Percentiles rank a stretch among this genome's conserved stretches.
Conservation (phyloP, 176 grass and related monocot genomes). For the Neostapfia colusana region DNA sequence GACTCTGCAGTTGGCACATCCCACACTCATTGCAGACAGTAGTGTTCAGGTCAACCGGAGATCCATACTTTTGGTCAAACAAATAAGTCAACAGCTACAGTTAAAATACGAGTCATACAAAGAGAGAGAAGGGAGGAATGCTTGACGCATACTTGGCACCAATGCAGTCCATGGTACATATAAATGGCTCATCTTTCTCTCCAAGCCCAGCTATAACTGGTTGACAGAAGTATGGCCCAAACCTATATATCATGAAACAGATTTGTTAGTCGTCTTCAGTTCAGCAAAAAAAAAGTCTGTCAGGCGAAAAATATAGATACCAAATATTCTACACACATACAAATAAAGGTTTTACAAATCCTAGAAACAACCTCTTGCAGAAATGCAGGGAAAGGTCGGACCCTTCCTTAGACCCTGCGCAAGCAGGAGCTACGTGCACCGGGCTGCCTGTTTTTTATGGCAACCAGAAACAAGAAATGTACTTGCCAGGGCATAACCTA, state of each 20-base stretch:
- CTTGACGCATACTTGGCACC: slow-evolving; percentile 87
- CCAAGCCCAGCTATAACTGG: slow-evolving; percentile 93
- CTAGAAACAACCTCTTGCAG: no score
- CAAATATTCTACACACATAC: not conserved
- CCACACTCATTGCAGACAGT: not conserved
- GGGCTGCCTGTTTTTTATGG: no score
- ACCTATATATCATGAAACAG: slow-evolving; percentile 49
- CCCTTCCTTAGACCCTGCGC: no score
- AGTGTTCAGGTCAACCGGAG: not conserved
- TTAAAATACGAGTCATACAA: not conserved
- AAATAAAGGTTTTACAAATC: slow-evolving; percentile 26
- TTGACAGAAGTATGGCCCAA: slow-evolving; percentile 95
- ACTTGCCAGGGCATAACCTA: not conserved
- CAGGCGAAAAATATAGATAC: not conserved
- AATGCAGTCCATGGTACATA: slow-evolving; percentile 99
- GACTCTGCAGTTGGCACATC: not conserved
- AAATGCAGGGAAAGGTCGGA: no score
- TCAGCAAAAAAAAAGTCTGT: not conserved
- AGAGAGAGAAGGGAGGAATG: not conserved
- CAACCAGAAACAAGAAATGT: not conserved
- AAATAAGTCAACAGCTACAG: not conserved
- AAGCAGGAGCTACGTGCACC: no score
- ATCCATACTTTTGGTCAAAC: not conserved
- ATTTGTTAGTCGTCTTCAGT: not conserved
- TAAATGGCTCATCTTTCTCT: slow-evolving; percentile 79